Evolutionary conservation across 495 filamentous ascomycete genomes (phyloP), one percentile per base, ranked within the genome.

Genomic region (Penicillium soppii): DNA sequence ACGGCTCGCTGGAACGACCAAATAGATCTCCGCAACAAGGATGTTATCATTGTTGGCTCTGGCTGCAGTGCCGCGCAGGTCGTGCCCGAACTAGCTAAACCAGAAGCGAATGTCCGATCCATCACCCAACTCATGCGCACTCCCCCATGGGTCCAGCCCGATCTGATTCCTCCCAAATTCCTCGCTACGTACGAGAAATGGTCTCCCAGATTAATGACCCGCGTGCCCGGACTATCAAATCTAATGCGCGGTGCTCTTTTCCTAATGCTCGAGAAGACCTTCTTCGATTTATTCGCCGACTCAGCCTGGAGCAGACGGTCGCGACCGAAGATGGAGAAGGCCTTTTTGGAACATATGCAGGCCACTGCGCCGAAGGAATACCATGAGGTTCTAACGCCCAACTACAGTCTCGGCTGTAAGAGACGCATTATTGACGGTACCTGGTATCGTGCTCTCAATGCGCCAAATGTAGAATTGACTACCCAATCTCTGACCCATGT

Each of bases 351-450:
- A 4, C 69, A 80, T 26, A 79, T 88, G 72, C 73, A 74, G 45
- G 56, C 52, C 7, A 63, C 56, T 1, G 75, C 75, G 1, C 85
- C 85, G 0, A 63, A 76, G 43, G 79, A 84, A 59, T 88, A 88
- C 48, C 81, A 83, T 46, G 77, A 86, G 23, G 79, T 88, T 3
- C 58, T 88, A 1, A 79, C 77, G 5, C 84, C 84, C 1, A 70
- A 87, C 51, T 87, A 84, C 52, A 65, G 70, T 8, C 62, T 87
- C 12, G 82, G 80, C 13, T 88, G 85, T 67, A 88, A 88, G 53
- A 69, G 82, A 41, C 67, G 80, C 3, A 70, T 88, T 35, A 74
- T 79, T 43, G 83, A 85, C 42, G 70, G 69, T 2, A 59, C 59
- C 7, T 88, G 85, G 80, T 75, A 82, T 35, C 59, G 63, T 8